Base-by-base conservation (phyloP, 2,329 filamentous ascomycete genomes). In the Exophiala spinifera region DNA sequence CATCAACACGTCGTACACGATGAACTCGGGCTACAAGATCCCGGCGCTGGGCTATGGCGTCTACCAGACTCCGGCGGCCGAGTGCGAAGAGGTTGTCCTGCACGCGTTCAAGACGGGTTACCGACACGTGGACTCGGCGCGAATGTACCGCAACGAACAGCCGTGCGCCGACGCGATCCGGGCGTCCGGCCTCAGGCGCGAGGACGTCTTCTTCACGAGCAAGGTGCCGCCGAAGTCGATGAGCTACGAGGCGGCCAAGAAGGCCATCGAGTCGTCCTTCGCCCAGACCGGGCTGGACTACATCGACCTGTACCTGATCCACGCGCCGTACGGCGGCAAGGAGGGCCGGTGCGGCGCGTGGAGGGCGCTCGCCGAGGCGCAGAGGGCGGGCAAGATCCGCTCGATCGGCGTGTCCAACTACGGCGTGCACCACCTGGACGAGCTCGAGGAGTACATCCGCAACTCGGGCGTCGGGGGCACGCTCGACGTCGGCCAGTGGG, bases 401-500 rank as follows among this genome's bases (percentile, higher is more conserved):
- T 76, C 70, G 21, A 79, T 82, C 55, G 79, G 79, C 3, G 78
- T 82, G 1, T 75, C 71, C 17, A 82, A 82, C 57, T 82, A 78
- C 61, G 79, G 79, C 2, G 76, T 81, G 6, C 76, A 79, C 55
- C 79, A 82, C 66, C 66, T 81, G 2, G 72, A 80, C 10, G 79
- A 82, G 62, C 65, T 82, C 11, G 78, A 81, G 63, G 61, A 69
- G 50, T 80, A 74, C 65, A 79, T 79, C 65, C 78, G 83, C 43
- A 83, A 82, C 1, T 73, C 76, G 53, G 85, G 84, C 8, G 85
- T 83, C 61, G 84, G 82, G 42, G 81, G 80, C 3, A 89, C 89
- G 20, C 80, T 96, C 65, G 87, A 85, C 57, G 87, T 96, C 34
- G 91, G 89, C 37, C 91, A 96, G 72, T 90, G 87, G 72, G 91